These are phyloP conservation scores for Posidonia australis DNA, from an alignment of 106 monocot genomes.

Conservation along the genomic window DNA sequence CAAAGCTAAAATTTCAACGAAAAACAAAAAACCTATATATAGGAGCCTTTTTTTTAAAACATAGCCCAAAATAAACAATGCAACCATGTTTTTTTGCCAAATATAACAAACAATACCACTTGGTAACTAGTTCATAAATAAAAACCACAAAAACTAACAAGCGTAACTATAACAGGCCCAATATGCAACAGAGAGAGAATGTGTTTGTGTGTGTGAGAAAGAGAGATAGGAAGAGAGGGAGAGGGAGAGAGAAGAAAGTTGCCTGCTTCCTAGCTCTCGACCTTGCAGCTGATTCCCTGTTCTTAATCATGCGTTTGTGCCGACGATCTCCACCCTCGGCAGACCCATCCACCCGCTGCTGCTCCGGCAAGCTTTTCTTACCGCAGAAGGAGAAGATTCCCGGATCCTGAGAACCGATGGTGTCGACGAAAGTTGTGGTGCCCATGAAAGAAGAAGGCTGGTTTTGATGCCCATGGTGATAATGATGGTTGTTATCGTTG, in stretches of 20 bases:
- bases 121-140: too few species aligned
- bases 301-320: slow-evolving; percentile 78
- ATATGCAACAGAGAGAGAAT: neutral
- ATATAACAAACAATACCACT: too few species aligned
- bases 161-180: too few species aligned
- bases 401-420: neutral
- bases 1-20: too few species aligned
- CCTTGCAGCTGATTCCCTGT: slow-evolving; percentile 65
- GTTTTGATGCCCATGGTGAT: neutral
- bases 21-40: too few species aligned
- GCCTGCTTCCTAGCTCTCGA: slow-evolving; percentile 83
- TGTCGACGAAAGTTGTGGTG: slow-evolving; percentile 5
- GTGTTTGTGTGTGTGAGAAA: too few species aligned
- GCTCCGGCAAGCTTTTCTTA: slow-evolving; percentile 7
- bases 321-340: slow-evolving; percentile 27
- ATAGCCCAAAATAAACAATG: too few species aligned
- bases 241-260: neutral
- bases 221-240: neutral
- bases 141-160: too few species aligned
- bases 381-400: slow-evolving; percentile 13
- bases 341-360: neutral
- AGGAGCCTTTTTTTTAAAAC: too few species aligned
- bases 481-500: neutral
- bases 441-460: slow-evolving; percentile 7
- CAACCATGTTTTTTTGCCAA: too few species aligned